A percentile compares a stretch with the other conserved stretches of the same genome.
These are phyloP conservation scores for Cordyceps farinosa DNA, from an alignment of 2,329 filamentous ascomycete genomes.

Conservation along the genomic window DNA sequence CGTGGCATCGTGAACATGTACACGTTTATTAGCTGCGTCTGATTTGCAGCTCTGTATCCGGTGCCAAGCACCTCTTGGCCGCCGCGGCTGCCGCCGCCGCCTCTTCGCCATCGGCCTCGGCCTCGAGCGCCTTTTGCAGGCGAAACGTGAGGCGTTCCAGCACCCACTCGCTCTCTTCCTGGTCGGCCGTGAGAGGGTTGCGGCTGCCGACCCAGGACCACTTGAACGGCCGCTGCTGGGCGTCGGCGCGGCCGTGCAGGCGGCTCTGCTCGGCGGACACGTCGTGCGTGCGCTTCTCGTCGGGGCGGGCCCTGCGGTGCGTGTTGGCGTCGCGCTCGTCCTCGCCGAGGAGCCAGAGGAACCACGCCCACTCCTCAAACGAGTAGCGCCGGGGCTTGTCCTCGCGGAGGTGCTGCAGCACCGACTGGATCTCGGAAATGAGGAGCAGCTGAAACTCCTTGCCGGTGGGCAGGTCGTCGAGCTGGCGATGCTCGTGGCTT, in stretches of 20 bases:
- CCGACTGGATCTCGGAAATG: constrained; percentile 65
- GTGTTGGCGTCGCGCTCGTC: constrained; percentile 51
- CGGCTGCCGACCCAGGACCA: constrained; percentile 73
- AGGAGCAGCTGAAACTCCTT: constrained; percentile 62
- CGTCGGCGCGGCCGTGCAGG: constrained; percentile 25
- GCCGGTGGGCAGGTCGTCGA: constrained; percentile 39
- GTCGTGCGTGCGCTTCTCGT: constrained; percentile 22
- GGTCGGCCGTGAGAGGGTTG: constrained; percentile 66
- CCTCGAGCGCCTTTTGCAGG: constrained; percentile 39
- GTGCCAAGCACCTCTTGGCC: background rate
- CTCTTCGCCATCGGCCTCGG: constrained; percentile 19
- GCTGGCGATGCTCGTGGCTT: constrained; percentile 34
- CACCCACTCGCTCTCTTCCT: constrained; percentile 71
- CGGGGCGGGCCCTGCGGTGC: constrained; percentile 42
- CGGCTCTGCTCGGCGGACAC: constrained; percentile 12
- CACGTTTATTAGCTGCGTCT: background rate
- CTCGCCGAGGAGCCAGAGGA: constrained; percentile 71
- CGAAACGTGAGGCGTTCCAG: constrained; percentile 58
- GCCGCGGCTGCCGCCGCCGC: constrained; percentile 5
- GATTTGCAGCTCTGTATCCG: constrained; percentile 1
- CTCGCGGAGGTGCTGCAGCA: constrained; percentile 60
- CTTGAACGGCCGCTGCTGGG: constrained; percentile 27
- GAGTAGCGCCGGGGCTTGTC: constrained; percentile 61
- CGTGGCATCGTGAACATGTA: background rate
- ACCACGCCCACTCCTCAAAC: constrained; percentile 86